Evolutionary conservation across 495 filamentous ascomycete genomes (phyloP).

Genomic region (Neurospora sp.): DNA sequence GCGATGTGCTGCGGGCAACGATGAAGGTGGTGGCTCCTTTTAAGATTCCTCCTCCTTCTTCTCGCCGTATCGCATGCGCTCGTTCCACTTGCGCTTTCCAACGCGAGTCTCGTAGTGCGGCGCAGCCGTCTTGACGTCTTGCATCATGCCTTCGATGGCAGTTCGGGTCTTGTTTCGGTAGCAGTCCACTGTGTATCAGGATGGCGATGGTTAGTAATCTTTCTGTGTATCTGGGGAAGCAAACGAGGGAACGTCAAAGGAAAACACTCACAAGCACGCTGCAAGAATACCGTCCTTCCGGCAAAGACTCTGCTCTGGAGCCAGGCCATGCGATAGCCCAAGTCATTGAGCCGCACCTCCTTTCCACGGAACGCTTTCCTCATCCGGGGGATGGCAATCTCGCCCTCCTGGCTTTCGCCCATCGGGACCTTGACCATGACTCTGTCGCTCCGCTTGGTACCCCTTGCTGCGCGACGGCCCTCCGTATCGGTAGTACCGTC

Average conservation of each 20-base stretch:
- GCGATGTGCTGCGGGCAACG: neutral
- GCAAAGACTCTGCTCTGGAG: conserved; percentile 82
- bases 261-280: conserved; percentile 66
- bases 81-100: conserved; percentile 76
- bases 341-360: conserved; percentile 79
- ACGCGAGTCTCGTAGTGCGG: conserved; percentile 83
- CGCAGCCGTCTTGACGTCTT: conserved; percentile 58
- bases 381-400: conserved; percentile 63
- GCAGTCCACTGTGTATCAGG: conserved; percentile 59
- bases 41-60: conserved; percentile 27
- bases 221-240: neutral
- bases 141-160: conserved; percentile 62
- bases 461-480: conserved; percentile 18
- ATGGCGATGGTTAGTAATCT: neutral
- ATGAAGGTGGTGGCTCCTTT: neutral
- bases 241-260: neutral
- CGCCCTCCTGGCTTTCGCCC: conserved; percentile 51
- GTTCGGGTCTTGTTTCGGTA: conserved; percentile 88
- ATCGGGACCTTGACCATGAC: conserved; percentile 50
- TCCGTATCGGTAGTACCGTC: conserved; percentile 48
- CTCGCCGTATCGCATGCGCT: conserved; percentile 39
- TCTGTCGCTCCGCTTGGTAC: conserved; percentile 14
- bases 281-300: conserved; percentile 75
- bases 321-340: conserved; percentile 94
- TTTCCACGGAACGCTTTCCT: conserved; percentile 55